Conservation (phyloP, 2,329 filamentous ascomycete species). For the Xylariaceae sp. region DNA sequence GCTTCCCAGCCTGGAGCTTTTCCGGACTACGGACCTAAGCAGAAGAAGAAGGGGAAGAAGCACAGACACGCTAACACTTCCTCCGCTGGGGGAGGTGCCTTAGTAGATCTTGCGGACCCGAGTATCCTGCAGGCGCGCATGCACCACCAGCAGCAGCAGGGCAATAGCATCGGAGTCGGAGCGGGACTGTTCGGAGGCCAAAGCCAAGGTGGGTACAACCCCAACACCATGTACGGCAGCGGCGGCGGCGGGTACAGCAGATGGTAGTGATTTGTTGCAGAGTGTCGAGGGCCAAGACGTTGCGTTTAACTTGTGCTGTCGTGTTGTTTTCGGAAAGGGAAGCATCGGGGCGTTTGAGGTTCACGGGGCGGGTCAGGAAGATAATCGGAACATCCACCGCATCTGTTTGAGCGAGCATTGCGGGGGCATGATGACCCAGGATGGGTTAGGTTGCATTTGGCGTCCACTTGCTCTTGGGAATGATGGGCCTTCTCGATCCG, state of each 20-base stretch:
- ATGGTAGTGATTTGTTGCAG: slow-evolving; percentile 47
- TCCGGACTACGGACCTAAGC: slow-evolving; percentile 90
- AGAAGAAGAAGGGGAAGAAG: slow-evolving; percentile 99
- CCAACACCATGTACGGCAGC: slow-evolving; percentile 66
- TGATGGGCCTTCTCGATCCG: slow-evolving; percentile 23
- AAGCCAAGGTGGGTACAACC: slow-evolving; percentile 92
- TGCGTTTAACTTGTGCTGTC: slow-evolving; percentile 9
- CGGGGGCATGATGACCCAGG: slow-evolving; percentile 28
- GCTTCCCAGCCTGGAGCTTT: slow-evolving; percentile 76
- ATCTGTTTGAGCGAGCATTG: slow-evolving; percentile 41
- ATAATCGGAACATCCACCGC: slow-evolving; percentile 26
- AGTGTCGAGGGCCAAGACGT: too few species aligned
- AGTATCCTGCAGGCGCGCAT: slow-evolving; percentile 94
- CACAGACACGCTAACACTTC: slow-evolving; percentile 99
- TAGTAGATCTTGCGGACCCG: slow-evolving; percentile 99
- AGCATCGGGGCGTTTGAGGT: slow-evolving; percentile 22
- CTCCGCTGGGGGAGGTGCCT: slow-evolving; percentile 97
- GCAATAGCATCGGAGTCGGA: slow-evolving; percentile 70
- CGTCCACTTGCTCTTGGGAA: slow-evolving; percentile 28
- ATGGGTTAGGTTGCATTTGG: slow-evolving; percentile 27
- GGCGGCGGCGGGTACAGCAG: slow-evolving; percentile 56
- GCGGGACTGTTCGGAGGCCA: slow-evolving; percentile 86
- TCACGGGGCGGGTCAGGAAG: slow-evolving; percentile 19
- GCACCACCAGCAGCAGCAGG: slow-evolving; percentile 79
- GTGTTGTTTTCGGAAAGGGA: slow-evolving; percentile 22